These are phyloP conservation scores for Cryptococcus amylolentus DNA, from an alignment of 1,284 basidiomycete genomes.

Conservation along the genomic window DNA sequence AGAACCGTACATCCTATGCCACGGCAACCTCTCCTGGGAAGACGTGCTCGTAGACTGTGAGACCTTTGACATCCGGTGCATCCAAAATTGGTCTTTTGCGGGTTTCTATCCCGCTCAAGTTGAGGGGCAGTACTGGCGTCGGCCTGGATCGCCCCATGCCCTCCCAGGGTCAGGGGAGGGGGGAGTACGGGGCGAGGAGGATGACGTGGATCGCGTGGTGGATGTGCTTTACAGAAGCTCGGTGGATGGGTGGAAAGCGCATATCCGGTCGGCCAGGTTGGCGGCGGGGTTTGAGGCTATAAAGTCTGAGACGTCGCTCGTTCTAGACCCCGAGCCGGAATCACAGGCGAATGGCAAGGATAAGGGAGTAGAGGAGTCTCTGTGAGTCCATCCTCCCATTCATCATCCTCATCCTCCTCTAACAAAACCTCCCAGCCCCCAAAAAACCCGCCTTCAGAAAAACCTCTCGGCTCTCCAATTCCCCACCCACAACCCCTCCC, in stretches of 20 bases:
- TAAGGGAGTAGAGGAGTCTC: not conserved
- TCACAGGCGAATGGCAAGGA: not conserved
- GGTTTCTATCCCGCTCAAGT: conserved; percentile 14
- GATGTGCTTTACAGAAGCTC: not conserved
- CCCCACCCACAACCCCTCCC: not conserved
- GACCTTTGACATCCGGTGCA: conserved; percentile 6
- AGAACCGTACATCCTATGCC: conserved; percentile 11
- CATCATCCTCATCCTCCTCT: not conserved
- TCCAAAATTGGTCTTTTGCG: conserved; percentile 16
- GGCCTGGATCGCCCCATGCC: not conserved
- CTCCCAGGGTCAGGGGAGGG: not conserved
- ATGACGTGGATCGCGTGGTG: not conserved
- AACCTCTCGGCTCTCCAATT: not conserved
- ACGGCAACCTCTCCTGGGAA: conserved; percentile 14
- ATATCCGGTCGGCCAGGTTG: not conserved
- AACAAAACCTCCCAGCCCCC: not conserved
- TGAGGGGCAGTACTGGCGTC: conserved; percentile 10
- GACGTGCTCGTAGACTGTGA: conserved; percentile 13
- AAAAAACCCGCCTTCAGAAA: not conserved
- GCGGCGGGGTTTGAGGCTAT: not conserved
- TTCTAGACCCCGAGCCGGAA: not conserved
- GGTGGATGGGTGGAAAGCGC: not conserved
- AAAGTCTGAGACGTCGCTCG: not conserved
- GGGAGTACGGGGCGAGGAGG: not conserved
- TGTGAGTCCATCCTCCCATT: not conserved